Base-by-base conservation (phyloP, 2,329 filamentous ascomycete genomes). In the Stagonosporopsis cucurbitacearum region DNA sequence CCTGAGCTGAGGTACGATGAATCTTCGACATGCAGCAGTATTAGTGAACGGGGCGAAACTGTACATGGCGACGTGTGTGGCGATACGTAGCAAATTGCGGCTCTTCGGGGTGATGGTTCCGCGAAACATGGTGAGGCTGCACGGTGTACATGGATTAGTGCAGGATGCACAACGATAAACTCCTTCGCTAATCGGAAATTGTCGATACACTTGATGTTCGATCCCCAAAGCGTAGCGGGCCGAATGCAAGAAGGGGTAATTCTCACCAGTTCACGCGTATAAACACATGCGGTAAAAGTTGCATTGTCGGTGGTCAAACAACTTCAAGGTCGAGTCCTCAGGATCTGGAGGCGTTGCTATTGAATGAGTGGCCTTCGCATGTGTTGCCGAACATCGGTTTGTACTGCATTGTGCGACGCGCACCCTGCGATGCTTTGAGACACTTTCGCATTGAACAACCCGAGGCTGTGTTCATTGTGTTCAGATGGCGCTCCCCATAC, bases 401-500 rank as follows among this genome's bases (percentile, higher is more conserved):
- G 67, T 60, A 44, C 46, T 53, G 62, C 60, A 42, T 54, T 35
- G 57, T 62, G 62, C 59, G 30, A 60, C 44, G 36, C 49, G 57
- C 57, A 57, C 50, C 54, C 49, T 48, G 48, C 35, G 20, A 61
- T 57, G 25, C 57, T 63, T 57, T 49, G 50, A 64, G 64, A 65
- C 60, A 63, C 17, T 33, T 41, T 42, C 55, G 53, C 62, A 59
- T 66, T 32, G 50, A 45, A 47, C 11, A 52, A 37, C 40, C 43
- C 44, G 37, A 54, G 36, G 42, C 12, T 59, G 43, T 47, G 41
- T 59, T 44, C 49, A 36, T 49, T 55, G 42, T 58, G 39, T 58
- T 53, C 45, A 43, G 28, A 41, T 35, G 54, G 54, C 55, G 50
- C 39, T 58, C 46, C 65, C 63, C 47, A 41, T 36, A 41, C 50